These are phyloP conservation scores for Coniferiporia sulphurascens DNA, from an alignment of 1,284 basidiomycete genomes.

Conservation along the genomic window DNA sequence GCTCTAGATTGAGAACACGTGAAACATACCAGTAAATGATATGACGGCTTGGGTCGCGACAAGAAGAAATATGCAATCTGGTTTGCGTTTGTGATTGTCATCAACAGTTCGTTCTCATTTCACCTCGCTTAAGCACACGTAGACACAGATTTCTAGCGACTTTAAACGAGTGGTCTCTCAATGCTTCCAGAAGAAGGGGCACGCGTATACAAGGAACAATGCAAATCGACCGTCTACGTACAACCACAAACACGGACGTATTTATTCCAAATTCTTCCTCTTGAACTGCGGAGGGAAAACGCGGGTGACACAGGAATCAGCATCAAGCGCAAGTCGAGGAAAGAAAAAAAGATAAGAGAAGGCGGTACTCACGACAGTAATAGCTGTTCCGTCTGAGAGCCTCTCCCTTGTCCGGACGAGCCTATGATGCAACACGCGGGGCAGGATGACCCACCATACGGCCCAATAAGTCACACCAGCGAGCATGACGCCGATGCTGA, in stretches of 20 bases:
- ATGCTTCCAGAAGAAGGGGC: no score
- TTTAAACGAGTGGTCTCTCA: no score
- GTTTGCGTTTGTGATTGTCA: no score
- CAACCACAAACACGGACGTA: not conserved
- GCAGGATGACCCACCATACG: constrained; percentile 46
- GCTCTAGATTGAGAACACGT: no score
- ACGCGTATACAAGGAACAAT: no score
- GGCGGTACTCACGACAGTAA: constrained; percentile 41
- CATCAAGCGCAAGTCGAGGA: not conserved
- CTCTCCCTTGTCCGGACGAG: constrained; percentile 43
- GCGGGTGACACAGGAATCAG: not conserved
- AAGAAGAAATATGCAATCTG: no score
- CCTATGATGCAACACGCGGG: constrained; percentile 44
- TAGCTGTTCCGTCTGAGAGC: constrained; percentile 51
- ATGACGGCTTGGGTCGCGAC: no score
- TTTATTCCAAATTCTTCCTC: not conserved
- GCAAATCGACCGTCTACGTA: no score
- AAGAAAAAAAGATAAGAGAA: not conserved
- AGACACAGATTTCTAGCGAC: no score
- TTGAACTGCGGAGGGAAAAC: not conserved
- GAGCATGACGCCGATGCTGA: constrained; percentile 47
- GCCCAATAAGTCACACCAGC: constrained; percentile 52
- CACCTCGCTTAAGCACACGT: no score
- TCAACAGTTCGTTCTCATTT: no score
- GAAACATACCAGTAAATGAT: no score